Percentiles rank a stretch among this genome's conserved stretches.
phyloP scores from a whole-genome alignment of 352 stramenopile genomes.

The Globisporangium middletonii region DNA sequence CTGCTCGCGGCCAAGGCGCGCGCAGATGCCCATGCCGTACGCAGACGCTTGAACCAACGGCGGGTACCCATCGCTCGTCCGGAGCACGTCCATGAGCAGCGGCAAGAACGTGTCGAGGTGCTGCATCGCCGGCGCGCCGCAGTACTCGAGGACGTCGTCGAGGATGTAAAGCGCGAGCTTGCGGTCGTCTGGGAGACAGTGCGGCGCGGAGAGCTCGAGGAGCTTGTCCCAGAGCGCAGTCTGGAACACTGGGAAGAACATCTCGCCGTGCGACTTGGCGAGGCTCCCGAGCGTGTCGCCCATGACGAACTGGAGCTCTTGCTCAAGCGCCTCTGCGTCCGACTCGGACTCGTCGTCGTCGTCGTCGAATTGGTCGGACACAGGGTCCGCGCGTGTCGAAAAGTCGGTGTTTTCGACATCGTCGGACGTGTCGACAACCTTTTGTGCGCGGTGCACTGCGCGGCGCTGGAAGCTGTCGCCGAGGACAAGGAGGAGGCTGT shows the following conservation, averaged over 20 bases:
- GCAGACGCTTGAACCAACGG: slow-evolving; percentile 60
- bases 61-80: slow-evolving; percentile 52
- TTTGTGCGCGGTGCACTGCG: slow-evolving; percentile 38
- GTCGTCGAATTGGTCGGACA: slow-evolving; percentile 15
- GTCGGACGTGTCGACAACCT: slow-evolving; percentile 13
- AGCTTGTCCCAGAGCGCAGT: slow-evolving; percentile 73
- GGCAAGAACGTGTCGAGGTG: slow-evolving; percentile 62
- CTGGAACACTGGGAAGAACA: slow-evolving; percentile 79
- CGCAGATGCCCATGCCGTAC: slow-evolving; percentile 71
- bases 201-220: slow-evolving; percentile 45
- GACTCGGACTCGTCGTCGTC: slow-evolving; percentile 45
- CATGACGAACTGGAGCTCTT: slow-evolving; percentile 76
- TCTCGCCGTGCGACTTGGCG: slow-evolving; percentile 54
- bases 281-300: slow-evolving; percentile 71
- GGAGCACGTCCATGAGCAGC: slow-evolving; percentile 52
- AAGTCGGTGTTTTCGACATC: slow-evolving; percentile 8
- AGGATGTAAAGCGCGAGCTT: slow-evolving; percentile 84
- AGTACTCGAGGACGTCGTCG: slow-evolving; percentile 82
- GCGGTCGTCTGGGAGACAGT: slow-evolving; percentile 73
- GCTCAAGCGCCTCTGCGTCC: slow-evolving; percentile 46
- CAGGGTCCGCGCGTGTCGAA: neutral
- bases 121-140: slow-evolving; percentile 37
- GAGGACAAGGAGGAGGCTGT: slow-evolving; percentile 67
- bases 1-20: slow-evolving; percentile 35
- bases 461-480: slow-evolving; percentile 80